Percentiles rank a stretch among this genome's conserved stretches.
Evolutionary conservation across 495 filamentous ascomycete species (phyloP).

Genomic region (Neurospora sp.): DNA sequence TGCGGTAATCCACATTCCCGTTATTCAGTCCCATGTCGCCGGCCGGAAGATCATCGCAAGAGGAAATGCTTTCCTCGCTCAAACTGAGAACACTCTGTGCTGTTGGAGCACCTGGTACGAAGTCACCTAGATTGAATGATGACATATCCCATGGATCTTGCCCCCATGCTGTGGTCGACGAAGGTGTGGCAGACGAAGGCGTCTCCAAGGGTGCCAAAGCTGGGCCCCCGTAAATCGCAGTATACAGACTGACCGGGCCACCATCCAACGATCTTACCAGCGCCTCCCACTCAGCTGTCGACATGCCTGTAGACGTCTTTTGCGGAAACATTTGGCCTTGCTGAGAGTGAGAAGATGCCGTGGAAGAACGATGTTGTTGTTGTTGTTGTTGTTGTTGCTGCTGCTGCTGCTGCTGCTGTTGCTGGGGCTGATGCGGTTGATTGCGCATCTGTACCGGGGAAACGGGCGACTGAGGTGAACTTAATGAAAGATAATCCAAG

Average conservation of each 20-base stretch:
- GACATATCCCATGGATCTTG: constrained; percentile 47
- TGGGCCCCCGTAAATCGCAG: constrained; percentile 69
- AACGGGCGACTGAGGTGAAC: constrained; percentile 19
- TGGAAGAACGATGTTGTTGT: constrained; percentile 17
- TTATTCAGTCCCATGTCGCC: constrained; percentile 27
- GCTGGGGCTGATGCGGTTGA: constrained; percentile 21
- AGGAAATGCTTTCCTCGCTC: constrained; percentile 65
- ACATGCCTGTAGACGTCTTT: constrained; percentile 28
- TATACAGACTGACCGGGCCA: constrained; percentile 70
- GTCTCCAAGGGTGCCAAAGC: constrained; percentile 35
- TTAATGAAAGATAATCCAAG: constrained; percentile 33
- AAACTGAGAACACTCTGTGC: constrained; percentile 65
- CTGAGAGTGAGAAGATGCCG: constrained; percentile 13
- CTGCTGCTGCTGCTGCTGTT: not conserved
- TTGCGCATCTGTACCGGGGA: constrained; percentile 28
- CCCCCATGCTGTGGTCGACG: constrained; percentile 35
- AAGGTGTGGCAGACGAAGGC: constrained; percentile 19
- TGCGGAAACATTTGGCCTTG: constrained; percentile 18
- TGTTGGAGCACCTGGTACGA: constrained; percentile 27
- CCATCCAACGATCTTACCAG: constrained; percentile 68
- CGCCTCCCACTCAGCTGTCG: constrained; percentile 67
- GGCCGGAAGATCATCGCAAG: constrained; percentile 34
- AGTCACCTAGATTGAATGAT: constrained; percentile 36
- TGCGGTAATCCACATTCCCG: constrained; percentile 25
- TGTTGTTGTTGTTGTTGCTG: constrained; percentile 6